These are phyloP conservation scores for Botrytis galanthina DNA, from an alignment of 2,329 filamentous ascomycete genomes.

Conservation along the genomic window DNA sequence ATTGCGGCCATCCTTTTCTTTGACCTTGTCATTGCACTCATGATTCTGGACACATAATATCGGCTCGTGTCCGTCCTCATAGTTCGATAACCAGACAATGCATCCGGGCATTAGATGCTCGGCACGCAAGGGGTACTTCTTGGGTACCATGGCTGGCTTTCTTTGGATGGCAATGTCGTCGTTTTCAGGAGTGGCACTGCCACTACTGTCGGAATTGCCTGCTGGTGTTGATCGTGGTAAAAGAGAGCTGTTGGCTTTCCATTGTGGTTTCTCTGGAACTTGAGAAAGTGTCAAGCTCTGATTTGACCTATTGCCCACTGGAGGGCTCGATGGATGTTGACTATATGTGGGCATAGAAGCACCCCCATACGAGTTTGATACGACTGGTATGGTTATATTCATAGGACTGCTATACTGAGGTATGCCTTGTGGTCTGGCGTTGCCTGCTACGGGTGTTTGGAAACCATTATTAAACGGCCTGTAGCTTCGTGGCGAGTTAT, in stretches of 20 bases:
- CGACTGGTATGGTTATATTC: accelerated
- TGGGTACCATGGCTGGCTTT: neutral
- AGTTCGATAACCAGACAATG: conserved; percentile 25
- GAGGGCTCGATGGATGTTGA: accelerated
- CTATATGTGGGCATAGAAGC: accelerated
- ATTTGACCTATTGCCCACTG: neutral
- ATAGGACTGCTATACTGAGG: neutral
- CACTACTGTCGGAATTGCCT: neutral
- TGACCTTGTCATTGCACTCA: conserved; percentile 12
- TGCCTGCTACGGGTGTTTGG: neutral
- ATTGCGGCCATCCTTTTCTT: conserved; percentile 22
- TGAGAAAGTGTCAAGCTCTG: neutral
- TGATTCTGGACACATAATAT: conserved; percentile 20
- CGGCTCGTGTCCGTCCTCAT: neutral
- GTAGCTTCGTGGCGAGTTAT: neutral
- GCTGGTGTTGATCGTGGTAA: no score
- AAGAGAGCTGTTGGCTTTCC: accelerated
- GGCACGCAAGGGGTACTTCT: neutral
- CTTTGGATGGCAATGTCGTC: neutral
- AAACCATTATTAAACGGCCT: neutral
- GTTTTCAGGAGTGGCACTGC: neutral
- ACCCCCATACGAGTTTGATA: neutral
- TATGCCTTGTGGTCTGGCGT: neutral
- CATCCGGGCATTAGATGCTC: conserved; percentile 18
- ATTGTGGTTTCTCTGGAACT: neutral